These are phyloP conservation scores for Echites panduratus DNA, from an alignment of 257 asterid species.

Conservation along the genomic window DNA sequence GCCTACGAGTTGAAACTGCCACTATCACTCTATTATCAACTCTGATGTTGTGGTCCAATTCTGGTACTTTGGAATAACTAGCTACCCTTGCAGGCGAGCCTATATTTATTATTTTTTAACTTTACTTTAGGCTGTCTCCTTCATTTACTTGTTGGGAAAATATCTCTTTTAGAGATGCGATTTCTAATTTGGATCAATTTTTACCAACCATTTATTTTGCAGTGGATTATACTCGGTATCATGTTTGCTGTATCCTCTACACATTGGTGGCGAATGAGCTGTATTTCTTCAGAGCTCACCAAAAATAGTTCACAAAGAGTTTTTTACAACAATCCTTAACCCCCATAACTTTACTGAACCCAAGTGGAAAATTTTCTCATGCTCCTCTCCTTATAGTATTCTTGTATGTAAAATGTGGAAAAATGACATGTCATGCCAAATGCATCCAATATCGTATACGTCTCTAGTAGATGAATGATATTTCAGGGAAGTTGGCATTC, in stretches of 20 bases:
- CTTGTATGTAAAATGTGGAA: background rate
- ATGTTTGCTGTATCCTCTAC: background rate
- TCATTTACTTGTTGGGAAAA: background rate
- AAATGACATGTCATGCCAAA: background rate
- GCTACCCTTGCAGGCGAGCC: conserved; percentile 36
- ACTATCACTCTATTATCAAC: conserved; percentile 73
- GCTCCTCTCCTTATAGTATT: background rate
- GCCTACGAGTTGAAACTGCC: conserved; percentile 94
- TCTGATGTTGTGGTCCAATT: conserved; percentile 77
- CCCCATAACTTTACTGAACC: background rate
- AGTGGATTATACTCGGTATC: background rate
- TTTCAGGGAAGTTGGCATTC: background rate
- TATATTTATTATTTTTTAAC: conserved; percentile 11
- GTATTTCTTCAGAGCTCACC: background rate
- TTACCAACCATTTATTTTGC: background rate
- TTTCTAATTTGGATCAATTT: background rate
- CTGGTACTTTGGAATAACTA: conserved; percentile 28
- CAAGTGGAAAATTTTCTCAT: background rate
- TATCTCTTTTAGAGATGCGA: background rate
- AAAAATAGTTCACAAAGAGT: background rate
- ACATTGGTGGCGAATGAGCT: background rate
- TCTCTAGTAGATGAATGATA: background rate
- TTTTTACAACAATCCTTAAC: background rate
- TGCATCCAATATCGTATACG: background rate
- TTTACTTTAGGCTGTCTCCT: background rate